These are phyloP conservation scores for Umbellularia californica DNA, from an alignment of 164 flowering plant species.

Conservation along the genomic window DNA sequence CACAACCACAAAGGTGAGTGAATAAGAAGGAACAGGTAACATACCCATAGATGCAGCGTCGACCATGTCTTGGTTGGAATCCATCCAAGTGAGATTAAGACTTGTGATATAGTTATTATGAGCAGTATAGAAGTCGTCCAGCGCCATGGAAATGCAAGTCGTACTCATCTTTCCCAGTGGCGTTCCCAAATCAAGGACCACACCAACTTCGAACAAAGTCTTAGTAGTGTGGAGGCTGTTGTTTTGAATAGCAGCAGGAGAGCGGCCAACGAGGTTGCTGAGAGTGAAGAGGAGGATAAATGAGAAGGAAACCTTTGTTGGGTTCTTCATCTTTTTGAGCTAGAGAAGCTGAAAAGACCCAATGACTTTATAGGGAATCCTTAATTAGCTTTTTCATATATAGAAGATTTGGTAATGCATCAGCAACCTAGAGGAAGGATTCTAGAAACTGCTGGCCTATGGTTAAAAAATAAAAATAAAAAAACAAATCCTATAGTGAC, in stretches of 20 bases:
- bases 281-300: not conserved
- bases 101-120: not conserved
- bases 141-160: slow-evolving; percentile 8
- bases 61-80: slow-evolving; percentile 6
- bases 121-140: slow-evolving; percentile 9
- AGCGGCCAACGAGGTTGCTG: not conserved
- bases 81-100: slow-evolving; percentile 6
- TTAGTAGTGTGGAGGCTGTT: not conserved
- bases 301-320: not conserved
- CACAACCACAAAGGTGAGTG: not conserved
- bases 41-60: slow-evolving; percentile 10
- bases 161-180: slow-evolving; percentile 6
- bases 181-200: slow-evolving; percentile 13
- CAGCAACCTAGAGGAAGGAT: too few species aligned
- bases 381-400: too few species aligned
- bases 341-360: not conserved
- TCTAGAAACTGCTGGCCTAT: too few species aligned
- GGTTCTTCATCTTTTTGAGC: not conserved
- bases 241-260: not conserved
- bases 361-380: too few species aligned
- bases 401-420: too few species aligned
- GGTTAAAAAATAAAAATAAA: too few species aligned
- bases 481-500: too few species aligned
- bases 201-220: slow-evolving; percentile 7
- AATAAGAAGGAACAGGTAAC: not conserved